Base-by-base conservation (phyloP, 768 basidiomycete species). In the Leccinum variicolor region DNA sequence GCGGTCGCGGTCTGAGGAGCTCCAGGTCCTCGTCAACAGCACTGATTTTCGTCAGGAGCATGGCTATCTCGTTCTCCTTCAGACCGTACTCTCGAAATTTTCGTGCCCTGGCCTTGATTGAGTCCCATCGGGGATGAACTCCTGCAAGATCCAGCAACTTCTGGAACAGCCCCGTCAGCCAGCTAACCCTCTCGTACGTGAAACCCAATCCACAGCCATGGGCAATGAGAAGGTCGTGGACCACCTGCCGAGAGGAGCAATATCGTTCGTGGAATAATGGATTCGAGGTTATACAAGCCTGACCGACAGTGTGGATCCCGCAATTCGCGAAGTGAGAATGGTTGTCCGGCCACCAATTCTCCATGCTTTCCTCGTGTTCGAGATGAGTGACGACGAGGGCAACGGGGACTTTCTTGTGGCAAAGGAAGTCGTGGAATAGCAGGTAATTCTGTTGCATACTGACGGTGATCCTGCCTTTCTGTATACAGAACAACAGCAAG, bases 401-500 rank as follows among this genome's bases (percentile, higher is more conserved):
- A 36, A 72, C 48, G 9, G 71, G 69, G 8, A 75, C 71, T 11
- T 70, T 67, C 50, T 60, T 64, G 34, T 75, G 60, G 31, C 71
- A 75, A 39, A 75, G 61, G 39, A 66, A 73, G 14, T 74, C 71
- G 23, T 66, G 51, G 61, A 76, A 75, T 28, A 73, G 60, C 13
- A 39, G 46, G 54, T 74, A 76, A 52, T 73, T 73, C 6, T 65
- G 65, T 50, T 63, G 61, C 60, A 60, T 67, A 28, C 59, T 67
- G 7, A 43, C 47, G 9, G 65, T 75, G 56, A 73, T 67, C 61
- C 73, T 66, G 26, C 70, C 68, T 45, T 52, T 71, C 15, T 70
- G 73, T 61, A 78, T 67, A 49, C 73, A 73, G 55, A 73, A 79
- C 13, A 79, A 62, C 23, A 80, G 67, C 43, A 80, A 68, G 64